These are phyloP conservation scores for Neopestalotiopsis rosae DNA, from an alignment of 2,329 filamentous ascomycete genomes.

Conservation along the genomic window DNA sequence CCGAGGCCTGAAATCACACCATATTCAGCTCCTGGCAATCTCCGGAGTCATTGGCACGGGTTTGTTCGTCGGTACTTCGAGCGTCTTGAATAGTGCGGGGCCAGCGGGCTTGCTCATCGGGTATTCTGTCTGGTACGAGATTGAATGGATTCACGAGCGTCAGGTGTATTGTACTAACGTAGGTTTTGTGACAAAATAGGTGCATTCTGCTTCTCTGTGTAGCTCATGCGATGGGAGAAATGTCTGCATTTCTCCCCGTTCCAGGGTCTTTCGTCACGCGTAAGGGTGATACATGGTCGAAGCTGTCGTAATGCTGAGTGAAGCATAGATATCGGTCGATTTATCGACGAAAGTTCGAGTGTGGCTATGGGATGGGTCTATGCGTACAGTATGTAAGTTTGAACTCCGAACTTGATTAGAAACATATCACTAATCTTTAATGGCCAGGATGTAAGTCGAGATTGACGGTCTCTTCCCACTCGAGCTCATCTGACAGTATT, in stretches of 20 bases:
- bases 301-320: not conserved
- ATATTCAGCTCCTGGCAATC: constrained; percentile 23
- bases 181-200: constrained; percentile 38
- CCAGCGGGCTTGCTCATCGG: not conserved
- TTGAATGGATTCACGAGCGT: constrained; percentile 35
- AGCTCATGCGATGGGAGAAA: constrained; percentile 46
- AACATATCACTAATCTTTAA: not conserved
- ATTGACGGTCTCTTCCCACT: not conserved
- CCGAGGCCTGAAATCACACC: not conserved
- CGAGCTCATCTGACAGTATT: constrained; percentile 23
- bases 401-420: constrained; percentile 54
- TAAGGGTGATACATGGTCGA: constrained; percentile 39
- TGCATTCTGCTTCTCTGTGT: constrained; percentile 31
- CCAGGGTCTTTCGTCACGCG: constrained; percentile 51
- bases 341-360: not conserved
- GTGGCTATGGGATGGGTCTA: constrained; percentile 45
- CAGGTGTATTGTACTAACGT: constrained; percentile 35
- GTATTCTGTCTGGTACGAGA: constrained; percentile 18
- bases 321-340: not conserved
- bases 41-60: constrained; percentile 23
- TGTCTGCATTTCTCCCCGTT: constrained; percentile 54
- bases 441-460: not conserved
- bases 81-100: not conserved
- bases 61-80: not conserved
- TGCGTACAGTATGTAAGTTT: constrained; percentile 50